Percentiles rank a stretch among this genome's conserved stretches.
Evolutionary conservation across 1,139 yeast species (phyloP).

Genomic region (Eremothecium sinecaudum): DNA sequence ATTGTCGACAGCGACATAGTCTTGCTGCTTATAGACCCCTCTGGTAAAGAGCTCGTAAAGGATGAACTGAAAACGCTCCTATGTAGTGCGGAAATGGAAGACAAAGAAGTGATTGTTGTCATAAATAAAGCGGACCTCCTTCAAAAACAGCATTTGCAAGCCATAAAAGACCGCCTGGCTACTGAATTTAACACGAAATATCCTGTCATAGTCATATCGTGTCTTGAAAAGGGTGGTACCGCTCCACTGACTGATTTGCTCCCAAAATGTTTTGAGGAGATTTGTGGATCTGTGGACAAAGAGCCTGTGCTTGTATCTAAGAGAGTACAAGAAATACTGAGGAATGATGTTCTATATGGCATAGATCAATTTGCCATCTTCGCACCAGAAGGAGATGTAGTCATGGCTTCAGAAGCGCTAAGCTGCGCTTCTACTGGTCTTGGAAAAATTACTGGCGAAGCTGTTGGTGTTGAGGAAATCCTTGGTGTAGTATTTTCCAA

Average conservation of each 20-base stretch:
- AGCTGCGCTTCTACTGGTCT: constrained; percentile 74
- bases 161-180: constrained; percentile 24
- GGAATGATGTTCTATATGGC: constrained; percentile 65
- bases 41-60: constrained; percentile 7
- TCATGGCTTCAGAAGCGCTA: constrained; percentile 71
- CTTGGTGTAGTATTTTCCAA: constrained; percentile 83
- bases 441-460: constrained; percentile 84
- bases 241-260: constrained; percentile 35
- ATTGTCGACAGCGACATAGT: constrained; percentile 55
- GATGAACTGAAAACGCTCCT: constrained; percentile 21
- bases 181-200: constrained; percentile 13
- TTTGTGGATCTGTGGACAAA: constrained; percentile 39
- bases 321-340: constrained; percentile 64
- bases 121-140: constrained; percentile 58
- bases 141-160: constrained; percentile 19
- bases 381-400: constrained; percentile 56
- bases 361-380: constrained; percentile 49
- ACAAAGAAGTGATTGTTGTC: constrained; percentile 36
- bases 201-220: constrained; percentile 48
- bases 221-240: constrained; percentile 51
- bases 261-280: constrained; percentile 38
- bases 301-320: constrained; percentile 66
- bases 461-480: constrained; percentile 83
- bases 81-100: constrained; percentile 31
- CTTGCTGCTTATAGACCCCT: constrained; percentile 39